Evolutionary conservation across 192 early-diverging fungal species (phyloP), one percentile per base, ranked within the genome.

Genomic region (Geranomyces variabilis): DNA sequence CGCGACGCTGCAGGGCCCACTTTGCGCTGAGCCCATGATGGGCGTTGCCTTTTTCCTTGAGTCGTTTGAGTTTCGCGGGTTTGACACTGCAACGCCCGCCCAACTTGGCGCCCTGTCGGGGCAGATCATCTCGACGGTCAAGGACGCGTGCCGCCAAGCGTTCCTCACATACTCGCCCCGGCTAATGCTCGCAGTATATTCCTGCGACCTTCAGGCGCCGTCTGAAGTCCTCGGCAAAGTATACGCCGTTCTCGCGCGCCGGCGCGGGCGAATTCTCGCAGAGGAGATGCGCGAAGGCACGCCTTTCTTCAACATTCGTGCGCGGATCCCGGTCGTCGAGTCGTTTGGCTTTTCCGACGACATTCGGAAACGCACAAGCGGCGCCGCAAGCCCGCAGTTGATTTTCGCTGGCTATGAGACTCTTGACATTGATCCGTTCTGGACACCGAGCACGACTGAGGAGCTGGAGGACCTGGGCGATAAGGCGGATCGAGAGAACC

Each of bases 281-380:
- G 98, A 99, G 67, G 96, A 98, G 73, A 89, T 99, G 83, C 93
- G 94, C 76, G 98, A 99, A 69, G 98, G 96, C 46, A 99, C 98
- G 2, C 92, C 94, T 1, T 96, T 96, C 72, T 99, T 96, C 78
- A 88, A 90, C 45, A 93, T 99, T 76, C 85, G 87, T 67, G 87
- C 94, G 0, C 67, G 87, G 13, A 76, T 99, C 21, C 98, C 98
- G 3, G 95, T 99, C 17, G 87, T 99, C 29, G 98, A 99, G 76
- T 93, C 91, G 57, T 98, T 99, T 86, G 98, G 98, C n/a, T 98
- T 99, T 80, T 88, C 94, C 9, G 98, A 99, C 75, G 91, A 98
- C 74, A 93, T 99, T 30, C 89, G 98, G 26, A 99, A 95, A 76
- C 84, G 92, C 69, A 96, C 96, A 0, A 94, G 93, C 0, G 98